Conservation (phyloP, 176 grass and related monocot species). For the Oryza officinalis region DNA sequence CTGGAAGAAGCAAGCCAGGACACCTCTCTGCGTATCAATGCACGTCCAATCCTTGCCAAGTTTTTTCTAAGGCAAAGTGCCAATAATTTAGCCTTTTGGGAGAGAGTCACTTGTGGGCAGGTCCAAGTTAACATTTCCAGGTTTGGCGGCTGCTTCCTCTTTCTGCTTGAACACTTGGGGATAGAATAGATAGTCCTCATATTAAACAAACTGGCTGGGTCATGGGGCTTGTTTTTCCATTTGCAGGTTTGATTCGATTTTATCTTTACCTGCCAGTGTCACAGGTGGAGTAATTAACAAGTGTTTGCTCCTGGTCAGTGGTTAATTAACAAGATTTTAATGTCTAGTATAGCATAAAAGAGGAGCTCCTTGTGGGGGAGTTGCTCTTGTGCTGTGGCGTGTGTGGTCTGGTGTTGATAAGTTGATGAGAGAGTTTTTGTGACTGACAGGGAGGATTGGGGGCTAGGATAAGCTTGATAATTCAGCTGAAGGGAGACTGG, state of each 20-base stretch:
- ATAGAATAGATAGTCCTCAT: not conserved
- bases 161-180: not conserved
- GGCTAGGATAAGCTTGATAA: constrained; percentile 21
- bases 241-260: not conserved
- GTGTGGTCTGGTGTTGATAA: not conserved
- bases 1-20: not conserved
- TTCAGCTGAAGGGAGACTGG: not conserved
- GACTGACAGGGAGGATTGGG: not conserved
- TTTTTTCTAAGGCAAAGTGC: not conserved
- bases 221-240: not conserved
- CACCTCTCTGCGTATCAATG: not conserved
- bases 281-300: not conserved
- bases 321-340: too few relatives aligned
- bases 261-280: not conserved
- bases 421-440: not conserved
- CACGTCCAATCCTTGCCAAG: not conserved
- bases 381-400: not conserved
- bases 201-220: not conserved
- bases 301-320: not conserved
- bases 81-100: not conserved
- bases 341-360: not conserved
- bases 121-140: not conserved
- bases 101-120: not conserved
- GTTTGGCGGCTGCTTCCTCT: not conserved
- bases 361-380: not conserved